phyloP scores from a whole-genome alignment of 2,329 filamentous ascomycete genomes.

The Trichophyton mentagrophytes region DNA sequence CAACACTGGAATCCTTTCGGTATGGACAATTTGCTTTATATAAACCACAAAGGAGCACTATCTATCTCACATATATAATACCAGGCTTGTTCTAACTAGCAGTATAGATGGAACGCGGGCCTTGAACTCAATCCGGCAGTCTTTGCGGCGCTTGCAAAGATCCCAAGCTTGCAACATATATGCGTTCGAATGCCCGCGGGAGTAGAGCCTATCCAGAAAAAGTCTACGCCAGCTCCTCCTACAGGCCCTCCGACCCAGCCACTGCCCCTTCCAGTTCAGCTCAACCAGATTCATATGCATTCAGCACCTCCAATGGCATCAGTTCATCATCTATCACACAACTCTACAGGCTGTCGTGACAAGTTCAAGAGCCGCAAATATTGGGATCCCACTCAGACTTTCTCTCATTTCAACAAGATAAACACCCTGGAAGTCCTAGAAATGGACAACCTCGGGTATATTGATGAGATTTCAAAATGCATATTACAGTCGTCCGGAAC shows the following conservation, averaged over 20 bases:
- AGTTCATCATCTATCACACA: background rate
- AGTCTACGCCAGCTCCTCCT: slow-evolving; percentile 42
- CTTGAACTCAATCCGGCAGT: slow-evolving; percentile 49
- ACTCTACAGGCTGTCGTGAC: background rate
- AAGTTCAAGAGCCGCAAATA: slow-evolving; percentile 13
- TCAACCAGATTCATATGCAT: slow-evolving; percentile 14
- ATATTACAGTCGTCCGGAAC: slow-evolving; percentile 44
- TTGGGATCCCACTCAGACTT: slow-evolving; percentile 34
- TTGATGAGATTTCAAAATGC: slow-evolving; percentile 45
- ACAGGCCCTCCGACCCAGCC: slow-evolving; percentile 19
- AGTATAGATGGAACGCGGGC: slow-evolving; percentile 48
- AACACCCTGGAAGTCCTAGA: slow-evolving; percentile 45
- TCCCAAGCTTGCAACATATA: slow-evolving; percentile 40
- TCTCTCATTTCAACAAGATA: slow-evolving; percentile 46
- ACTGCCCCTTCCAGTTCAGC: slow-evolving; percentile 18
- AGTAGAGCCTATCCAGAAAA: slow-evolving; percentile 14
- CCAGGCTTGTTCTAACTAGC: background rate
- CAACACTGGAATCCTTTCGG: slow-evolving; percentile 45
- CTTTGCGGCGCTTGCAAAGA: slow-evolving; percentile 44
- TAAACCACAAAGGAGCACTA: background rate
- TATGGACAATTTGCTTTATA: slow-evolving; percentile 21
- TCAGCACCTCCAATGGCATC: slow-evolving; percentile 6
- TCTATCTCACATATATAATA: background rate
- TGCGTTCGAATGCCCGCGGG: slow-evolving; percentile 49
- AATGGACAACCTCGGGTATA: slow-evolving; percentile 46